Evolutionary conservation across 2,329 filamentous ascomycete genomes (phyloP), one percentile per base, ranked within the genome.

Genomic region (Fusarium denticulatum): DNA sequence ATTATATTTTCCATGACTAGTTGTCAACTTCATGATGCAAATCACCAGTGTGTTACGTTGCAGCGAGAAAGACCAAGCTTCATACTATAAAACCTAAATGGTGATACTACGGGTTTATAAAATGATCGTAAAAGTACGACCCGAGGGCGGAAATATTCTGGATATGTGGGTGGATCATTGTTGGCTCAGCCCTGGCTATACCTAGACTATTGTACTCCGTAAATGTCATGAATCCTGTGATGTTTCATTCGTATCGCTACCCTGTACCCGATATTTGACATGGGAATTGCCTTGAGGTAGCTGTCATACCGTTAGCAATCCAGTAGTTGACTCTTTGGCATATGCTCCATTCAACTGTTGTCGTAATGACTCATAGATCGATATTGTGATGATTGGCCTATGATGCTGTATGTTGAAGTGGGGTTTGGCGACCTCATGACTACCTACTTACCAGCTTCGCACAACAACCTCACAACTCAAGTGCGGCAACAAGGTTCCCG

Each of bases 291-390:
- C 24, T 22, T n/a, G 42, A 55, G 32, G 39, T 45, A 58, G 50
- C 9, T 20, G 9, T 7, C 14, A 28, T 16, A n/a, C 16, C 12
- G 20, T 36, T 49, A 9, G 32, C 34, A 59, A 30, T n/a, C 24
- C 22, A 36, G 45, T 32, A 68, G 26, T 42, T 20, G 22, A 24
- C 20, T 32, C n/a, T 30, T 36, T 36, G 26, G 26, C 6, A 7
- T 30, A 45, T 34, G 15, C 24, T 50, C 34, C 28, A 24, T 26
- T 47, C 20, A 52, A 34, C 46, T 15, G 16, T 26, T 63, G 61
- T 47, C 18, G 52, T 75, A 62, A 75, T 75, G 72, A 75, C 60
- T 75, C 72, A 75, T 75, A 47, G 65, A 75, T 50, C 18, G 47
- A 42, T 64, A 45, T 60, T 37, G 36, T 45, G 43, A 55, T 62